A percentile compares a stretch with the other conserved stretches of the same genome.
Conservation (phyloP, 2,329 filamentous ascomycete species). For the Ophiostoma ulmi region DNA sequence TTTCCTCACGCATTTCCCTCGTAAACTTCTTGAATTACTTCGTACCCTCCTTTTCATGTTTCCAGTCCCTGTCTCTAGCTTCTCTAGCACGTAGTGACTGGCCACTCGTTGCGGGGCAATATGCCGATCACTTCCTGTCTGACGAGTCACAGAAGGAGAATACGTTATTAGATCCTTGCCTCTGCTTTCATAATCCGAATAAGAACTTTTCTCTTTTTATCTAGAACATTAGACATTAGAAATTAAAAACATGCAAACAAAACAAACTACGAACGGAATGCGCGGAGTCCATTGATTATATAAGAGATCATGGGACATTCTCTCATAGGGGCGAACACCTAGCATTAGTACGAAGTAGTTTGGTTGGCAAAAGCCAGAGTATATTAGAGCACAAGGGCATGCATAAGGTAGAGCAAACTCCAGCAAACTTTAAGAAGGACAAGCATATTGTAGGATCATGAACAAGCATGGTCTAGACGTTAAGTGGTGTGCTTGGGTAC, state of each 20-base stretch:
- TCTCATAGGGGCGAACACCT: neutral
- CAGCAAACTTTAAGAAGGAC: neutral
- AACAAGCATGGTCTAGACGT: conserved; percentile 2
- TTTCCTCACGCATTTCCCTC: no score
- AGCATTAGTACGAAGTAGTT: neutral
- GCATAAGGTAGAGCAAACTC: neutral
- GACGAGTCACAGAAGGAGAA: conserved; percentile 1
- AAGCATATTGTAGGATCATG: neutral
- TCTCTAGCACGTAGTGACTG: neutral
- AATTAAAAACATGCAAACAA: neutral
- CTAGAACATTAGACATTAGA: no score
- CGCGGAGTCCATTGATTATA: neutral
- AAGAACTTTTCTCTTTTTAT: neutral
- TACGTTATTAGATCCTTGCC: neutral
- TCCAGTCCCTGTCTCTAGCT: neutral
- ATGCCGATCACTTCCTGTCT: conserved; percentile 7
- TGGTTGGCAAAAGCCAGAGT: neutral
- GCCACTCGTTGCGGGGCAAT: conserved; percentile 17
- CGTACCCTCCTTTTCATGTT: neutral
- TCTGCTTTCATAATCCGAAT: neutral
- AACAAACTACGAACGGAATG: neutral
- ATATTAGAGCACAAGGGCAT: neutral
- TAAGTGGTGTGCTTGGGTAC: neutral
- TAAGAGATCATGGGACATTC: neutral
- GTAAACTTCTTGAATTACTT: no score